Evolutionary conservation across 257 asterid genomes (phyloP), one percentile per base, ranked within the genome.

Genomic region (Fraxinus quadrangulata): DNA sequence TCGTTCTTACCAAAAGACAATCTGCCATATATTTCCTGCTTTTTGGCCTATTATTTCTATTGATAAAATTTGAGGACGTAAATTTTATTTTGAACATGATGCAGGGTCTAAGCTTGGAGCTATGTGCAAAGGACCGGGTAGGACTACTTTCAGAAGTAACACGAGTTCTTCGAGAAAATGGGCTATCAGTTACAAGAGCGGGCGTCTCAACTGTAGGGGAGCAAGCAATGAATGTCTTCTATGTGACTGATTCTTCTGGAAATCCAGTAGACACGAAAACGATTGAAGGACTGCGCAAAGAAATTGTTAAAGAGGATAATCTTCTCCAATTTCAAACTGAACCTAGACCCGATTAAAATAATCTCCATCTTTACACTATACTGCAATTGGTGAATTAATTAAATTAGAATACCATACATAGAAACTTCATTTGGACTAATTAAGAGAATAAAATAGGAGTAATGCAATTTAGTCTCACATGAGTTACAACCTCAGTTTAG

Each of bases 41-140:
- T 49, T 12, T 49, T 49, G 17, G 17, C n/a, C 61, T 16, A 49
- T 2, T 49, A 49, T 49, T 49, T 13, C 6, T 5, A 3, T 14
- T 21, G 61, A 49, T 3, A 17, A 19, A 56, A n/a, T n/a, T 21
- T 17, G 24, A 19, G 66, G 30, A 10, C 14, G 6, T 61, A 21
- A 61, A 6, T 61, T 61, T 17, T 51, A 19, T 13, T 21, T 61
- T 42, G 45, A 77, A 76, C 40, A 30, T 49, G 14, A 77, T 70
- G 75, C 87, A 95, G 97, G 99, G 97, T 24, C 84, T 92, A 71
- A 90, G 96, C 83, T 83, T 93, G 80, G 98, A 95, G 82, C 86
- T 95, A 56, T 87, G 99, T 26, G 98, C 99, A 49, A 93, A 93
- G 86, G 99, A 95, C 83, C 88, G 98, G 31, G 96, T 95, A n/a